phyloP scores from a whole-genome alignment of 1,284 basidiomycete species.

The Cryptococcus amylolentus region DNA sequence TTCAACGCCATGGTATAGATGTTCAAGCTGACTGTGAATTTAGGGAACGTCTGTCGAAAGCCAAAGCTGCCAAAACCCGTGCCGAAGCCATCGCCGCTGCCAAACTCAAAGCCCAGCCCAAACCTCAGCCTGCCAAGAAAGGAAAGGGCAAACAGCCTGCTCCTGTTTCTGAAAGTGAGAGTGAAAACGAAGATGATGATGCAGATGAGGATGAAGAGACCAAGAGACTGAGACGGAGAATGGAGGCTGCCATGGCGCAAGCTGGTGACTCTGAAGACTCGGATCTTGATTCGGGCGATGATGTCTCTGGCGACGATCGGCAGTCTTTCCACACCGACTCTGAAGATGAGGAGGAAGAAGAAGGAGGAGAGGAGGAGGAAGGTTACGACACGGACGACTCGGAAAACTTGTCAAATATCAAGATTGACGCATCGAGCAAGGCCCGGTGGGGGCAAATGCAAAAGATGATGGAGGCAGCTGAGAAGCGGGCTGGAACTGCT shows the following conservation, averaged over 20 bases:
- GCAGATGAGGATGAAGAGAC: conserved; percentile 28
- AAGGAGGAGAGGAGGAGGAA: conserved; percentile 10
- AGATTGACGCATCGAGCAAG: conserved; percentile 20
- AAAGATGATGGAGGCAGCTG: conserved; percentile 39
- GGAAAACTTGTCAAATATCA: conserved; percentile 24
- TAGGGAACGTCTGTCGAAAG: not conserved
- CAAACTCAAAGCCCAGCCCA: not conserved
- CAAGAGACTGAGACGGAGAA: conserved; percentile 16
- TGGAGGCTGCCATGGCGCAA: conserved; percentile 31
- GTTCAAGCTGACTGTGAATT: too few relatives aligned
- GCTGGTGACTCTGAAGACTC: conserved; percentile 18
- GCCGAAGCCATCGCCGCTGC: not conserved
- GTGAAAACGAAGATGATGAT: conserved; percentile 12
- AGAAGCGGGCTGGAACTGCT: conserved; percentile 16
- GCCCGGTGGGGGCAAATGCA: conserved; percentile 31
- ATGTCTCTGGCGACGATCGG: conserved; percentile 14
- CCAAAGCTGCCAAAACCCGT: not conserved
- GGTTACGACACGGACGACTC: conserved; percentile 23
- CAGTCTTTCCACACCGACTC: conserved; percentile 21
- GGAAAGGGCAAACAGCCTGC: not conserved
- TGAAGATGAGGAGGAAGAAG: conserved; percentile 21
- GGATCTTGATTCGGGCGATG: conserved; percentile 5
- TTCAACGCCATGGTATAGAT: not conserved
- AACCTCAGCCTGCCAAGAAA: too few relatives aligned
- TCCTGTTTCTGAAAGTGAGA: not conserved